phyloP scores from a whole-genome alignment of 768 basidiomycete species.

The Trametes elegans region DNA sequence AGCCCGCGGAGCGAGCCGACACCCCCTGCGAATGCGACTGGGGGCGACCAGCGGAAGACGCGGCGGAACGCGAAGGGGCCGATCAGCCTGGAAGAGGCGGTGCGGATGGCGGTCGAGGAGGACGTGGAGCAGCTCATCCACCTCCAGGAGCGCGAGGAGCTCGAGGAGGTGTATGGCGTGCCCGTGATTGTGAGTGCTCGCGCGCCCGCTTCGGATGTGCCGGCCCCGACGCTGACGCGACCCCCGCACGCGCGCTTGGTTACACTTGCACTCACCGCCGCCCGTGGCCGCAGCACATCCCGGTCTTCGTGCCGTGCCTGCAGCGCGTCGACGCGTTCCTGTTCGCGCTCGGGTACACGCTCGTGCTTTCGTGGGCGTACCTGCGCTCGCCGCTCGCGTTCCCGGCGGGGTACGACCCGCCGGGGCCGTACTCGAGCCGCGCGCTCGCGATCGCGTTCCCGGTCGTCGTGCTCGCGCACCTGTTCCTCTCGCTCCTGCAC shows the following conservation, averaged over 20 bases:
- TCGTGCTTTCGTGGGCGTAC: slow-evolving; percentile 60
- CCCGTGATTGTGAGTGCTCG: slow-evolving; percentile 64
- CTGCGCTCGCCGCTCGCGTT: slow-evolving; percentile 50
- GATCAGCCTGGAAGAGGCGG: slow-evolving; percentile 25
- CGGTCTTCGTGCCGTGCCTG: slow-evolving; percentile 74
- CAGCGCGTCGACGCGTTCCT: slow-evolving; percentile 75
- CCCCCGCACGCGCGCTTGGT: too few relatives aligned
- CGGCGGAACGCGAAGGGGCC: slow-evolving; percentile 1
- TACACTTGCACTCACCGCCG: neutral
- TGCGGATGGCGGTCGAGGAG: slow-evolving; percentile 48
- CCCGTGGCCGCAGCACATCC: slow-evolving; percentile 55
- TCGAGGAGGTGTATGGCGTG: slow-evolving; percentile 79
- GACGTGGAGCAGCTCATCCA: slow-evolving; percentile 66
- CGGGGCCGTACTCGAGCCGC: slow-evolving; percentile 22
- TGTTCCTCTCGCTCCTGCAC: slow-evolving; percentile 59
- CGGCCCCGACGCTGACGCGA: neutral
- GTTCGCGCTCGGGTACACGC: slow-evolving; percentile 63
- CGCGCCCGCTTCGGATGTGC: neutral
- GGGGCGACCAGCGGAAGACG: neutral
- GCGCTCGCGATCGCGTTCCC: slow-evolving; percentile 32
- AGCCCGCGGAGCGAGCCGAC: slow-evolving; percentile 16
- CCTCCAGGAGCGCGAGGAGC: slow-evolving; percentile 66
- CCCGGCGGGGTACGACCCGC: slow-evolving; percentile 7
- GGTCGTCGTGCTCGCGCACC: slow-evolving; percentile 37
- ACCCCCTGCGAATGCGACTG: neutral